These are phyloP conservation scores for Picea sitchensis DNA, from an alignment of 75 land plant species.

Conservation along the genomic window DNA sequence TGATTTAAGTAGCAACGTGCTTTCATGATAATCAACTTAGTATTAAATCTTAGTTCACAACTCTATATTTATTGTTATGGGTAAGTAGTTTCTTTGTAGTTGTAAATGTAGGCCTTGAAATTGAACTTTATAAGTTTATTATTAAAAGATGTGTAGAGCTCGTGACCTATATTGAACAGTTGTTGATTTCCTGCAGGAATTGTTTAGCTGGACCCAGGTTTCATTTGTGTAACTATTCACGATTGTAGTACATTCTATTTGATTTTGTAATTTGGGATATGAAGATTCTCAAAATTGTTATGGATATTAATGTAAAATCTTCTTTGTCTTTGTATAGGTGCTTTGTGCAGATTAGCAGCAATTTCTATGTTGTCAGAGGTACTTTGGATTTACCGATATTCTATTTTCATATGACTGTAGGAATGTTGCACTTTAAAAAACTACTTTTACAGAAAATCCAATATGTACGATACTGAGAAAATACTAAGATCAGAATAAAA, in stretches of 20 bases:
- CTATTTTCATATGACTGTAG: neutral
- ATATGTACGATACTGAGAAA: too few species aligned
- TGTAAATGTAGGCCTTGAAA: neutral
- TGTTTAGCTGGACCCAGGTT: neutral
- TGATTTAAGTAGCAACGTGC: neutral
- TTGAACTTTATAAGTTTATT: neutral
- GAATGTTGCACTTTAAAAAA: neutral
- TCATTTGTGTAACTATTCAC: neutral
- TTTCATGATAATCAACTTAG: neutral
- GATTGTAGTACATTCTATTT: neutral
- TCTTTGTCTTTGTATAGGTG: slow-evolving; percentile 26
- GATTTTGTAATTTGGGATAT: neutral
- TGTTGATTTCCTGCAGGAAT: neutral
- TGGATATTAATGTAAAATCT: neutral
- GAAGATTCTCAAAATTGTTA: neutral
- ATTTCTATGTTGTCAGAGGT: slow-evolving; percentile 88
- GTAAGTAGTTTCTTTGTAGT: neutral
- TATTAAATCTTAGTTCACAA: neutral
- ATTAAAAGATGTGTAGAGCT: neutral
- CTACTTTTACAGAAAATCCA: neutral
- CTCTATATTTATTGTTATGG: neutral
- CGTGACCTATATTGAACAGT: neutral
- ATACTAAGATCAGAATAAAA: neutral
- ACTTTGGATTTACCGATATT: slow-evolving; percentile 1
- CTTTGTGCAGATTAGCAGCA: slow-evolving; percentile 72